Base-by-base conservation (phyloP, 2,329 filamentous ascomycete genomes). In the Phyllosticta citribraziliensis region DNA sequence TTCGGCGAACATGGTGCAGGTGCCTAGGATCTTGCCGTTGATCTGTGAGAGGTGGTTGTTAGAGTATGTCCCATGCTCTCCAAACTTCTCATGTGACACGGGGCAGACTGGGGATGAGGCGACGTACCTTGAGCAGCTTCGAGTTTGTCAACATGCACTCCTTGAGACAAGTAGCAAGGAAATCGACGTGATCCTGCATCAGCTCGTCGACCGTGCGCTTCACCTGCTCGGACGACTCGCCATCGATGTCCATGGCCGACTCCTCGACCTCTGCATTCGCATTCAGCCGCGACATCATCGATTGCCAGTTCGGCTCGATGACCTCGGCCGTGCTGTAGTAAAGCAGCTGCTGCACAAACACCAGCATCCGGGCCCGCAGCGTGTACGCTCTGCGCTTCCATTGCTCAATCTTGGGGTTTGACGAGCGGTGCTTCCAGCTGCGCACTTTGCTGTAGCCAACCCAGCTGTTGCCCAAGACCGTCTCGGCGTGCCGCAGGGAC, bases 121-220 rank as follows among this genome's bases (percentile, higher is more conserved):
- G 25, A 74, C 80, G 66, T 82, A 96, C 93, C 75, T 91, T 88
- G 5, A 99, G 78, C 6, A 99, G 81, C 77, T 96, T 97, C 71
- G 90, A 91, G 73, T 99, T 97, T 20, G 94, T 99, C 65, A 99
- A 81, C 91, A 97, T 97, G 78, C 94, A 97, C 76, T 97, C 94
- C 76, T 97, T 99, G 69, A 99, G 80, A 73, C 94, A 99, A 3
- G 94, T 97, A 68, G 97, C 94, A 55, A 99, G 78, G 73, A 99
- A 99, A 75, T 97, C 94, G 63, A 99, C 92, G 75, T 99, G 94
- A 70, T 97, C 92, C 76, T 97, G 91, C 94, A 99, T 99, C 70
- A 99, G 77, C 76, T 97, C 91, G 70, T 99, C 94, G 1, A 99
- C 94, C 0, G 94, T 99, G 47, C 91, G 74, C 67, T 84, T 85